Conservation (phyloP, 2,329 filamentous ascomycete species). For the Phialophora expanda region DNA sequence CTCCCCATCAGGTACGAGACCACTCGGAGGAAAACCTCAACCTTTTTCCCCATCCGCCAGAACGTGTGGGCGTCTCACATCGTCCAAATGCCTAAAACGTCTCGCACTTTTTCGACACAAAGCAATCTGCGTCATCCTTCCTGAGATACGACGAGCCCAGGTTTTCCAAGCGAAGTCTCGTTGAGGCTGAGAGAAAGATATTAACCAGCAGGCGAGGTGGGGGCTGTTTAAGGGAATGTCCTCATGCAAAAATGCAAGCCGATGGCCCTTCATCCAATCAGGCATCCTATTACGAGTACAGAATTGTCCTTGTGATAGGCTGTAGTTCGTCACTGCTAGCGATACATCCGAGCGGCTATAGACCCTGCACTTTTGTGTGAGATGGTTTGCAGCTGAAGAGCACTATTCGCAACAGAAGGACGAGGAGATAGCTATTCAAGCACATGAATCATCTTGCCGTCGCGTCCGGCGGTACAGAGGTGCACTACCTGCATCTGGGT, state of each 20-base stretch:
- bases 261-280: neutral
- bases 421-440: neutral
- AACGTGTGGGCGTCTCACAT: too few species aligned
- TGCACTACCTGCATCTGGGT: slow-evolving; percentile 1
- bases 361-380: neutral
- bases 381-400: neutral
- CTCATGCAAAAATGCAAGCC: neutral
- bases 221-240: neutral
- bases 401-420: neutral
- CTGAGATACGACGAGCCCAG: neutral
- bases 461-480: neutral
- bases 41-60: neutral
- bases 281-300: neutral
- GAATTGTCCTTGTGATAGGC: neutral
- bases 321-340: neutral
- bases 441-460: neutral
- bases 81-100: neutral
- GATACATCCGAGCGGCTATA: neutral
- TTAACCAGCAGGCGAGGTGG: neutral
- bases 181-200: neutral
- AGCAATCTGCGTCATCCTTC: neutral
- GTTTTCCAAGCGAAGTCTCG: neutral
- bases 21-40: neutral
- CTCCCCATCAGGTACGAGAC: neutral
- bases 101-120: neutral